Evolutionary conservation across 1,284 basidiomycete species (phyloP), one percentile per base, ranked within the genome.

Genomic region (Cutaneotrichosporon mucoides): DNA sequence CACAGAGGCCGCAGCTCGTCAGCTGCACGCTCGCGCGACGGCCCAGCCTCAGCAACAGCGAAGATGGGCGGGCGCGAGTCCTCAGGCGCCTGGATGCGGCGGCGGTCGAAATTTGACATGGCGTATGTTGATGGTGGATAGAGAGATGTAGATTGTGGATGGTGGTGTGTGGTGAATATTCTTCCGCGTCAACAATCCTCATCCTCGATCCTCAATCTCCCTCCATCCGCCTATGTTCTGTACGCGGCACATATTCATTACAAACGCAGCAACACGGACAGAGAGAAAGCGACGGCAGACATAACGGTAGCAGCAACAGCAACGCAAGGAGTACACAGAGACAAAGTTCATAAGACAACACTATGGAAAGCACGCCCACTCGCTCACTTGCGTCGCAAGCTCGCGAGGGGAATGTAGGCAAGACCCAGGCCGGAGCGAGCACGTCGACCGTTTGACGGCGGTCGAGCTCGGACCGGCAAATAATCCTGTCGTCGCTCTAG

Each of bases 71-170:
- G 73, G 66, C 81, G 83, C 57, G 88, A 91, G 64, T 87, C 84
- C 70, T 94, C 92, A 13, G 93, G 93, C 0, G 90, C 93, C 67
- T 89, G 90, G 60, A 91, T 85, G 54, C 92, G 85, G 66, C 93
- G 82, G 69, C 93, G 82, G 82, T 96, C 92, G 72, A 90, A 88
- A 50, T 80, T 61, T 13, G 68, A 53, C 67, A 70, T 69, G 42
- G 56, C 42, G 64, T 53, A 35, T 33, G 43, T 40, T 24, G 55
- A 55, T 41, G 53, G 46, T 38, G 44, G 24, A 40, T 34, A 55
- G 54, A 10, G 15, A 6, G 45, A 15, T 13, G 15, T 52, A 40
- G 52, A 53, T 44, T 40, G 16, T 15, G 8, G 48, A 41, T 33
- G 38, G 15, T 16, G 50, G 38, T 38, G 36, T 9, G 45, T 6